Percentiles rank a stretch among this genome's conserved stretches.
phyloP scores from a whole-genome alignment of 2,329 filamentous ascomycete species.

The Setomelanomma holmii region DNA sequence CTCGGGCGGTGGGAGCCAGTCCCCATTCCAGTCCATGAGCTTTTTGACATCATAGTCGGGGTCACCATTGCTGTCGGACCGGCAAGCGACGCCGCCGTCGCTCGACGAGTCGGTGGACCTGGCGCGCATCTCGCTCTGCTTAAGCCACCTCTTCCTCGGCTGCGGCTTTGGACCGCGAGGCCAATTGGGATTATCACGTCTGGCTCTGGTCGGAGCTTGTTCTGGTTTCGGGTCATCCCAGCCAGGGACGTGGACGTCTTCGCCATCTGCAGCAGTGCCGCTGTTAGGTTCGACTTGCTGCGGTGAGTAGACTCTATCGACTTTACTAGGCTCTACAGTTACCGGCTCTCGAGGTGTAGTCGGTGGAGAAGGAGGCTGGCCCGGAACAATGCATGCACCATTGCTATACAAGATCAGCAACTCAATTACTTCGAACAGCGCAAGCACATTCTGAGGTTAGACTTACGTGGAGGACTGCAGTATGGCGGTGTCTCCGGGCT shows the following conservation, averaged over 20 bases:
- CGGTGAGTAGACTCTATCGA: background rate
- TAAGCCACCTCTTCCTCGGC: constrained; percentile 32
- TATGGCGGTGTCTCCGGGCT: background rate
- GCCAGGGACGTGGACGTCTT: background rate
- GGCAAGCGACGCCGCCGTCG: constrained; percentile 28
- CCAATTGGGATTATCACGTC: constrained; percentile 22
- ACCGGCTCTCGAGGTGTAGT: background rate
- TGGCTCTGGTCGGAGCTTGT: constrained; percentile 1
- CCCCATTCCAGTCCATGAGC: constrained; percentile 55
- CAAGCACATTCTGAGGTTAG: too few species aligned
- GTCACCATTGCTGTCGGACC: constrained; percentile 41
- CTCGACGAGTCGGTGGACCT: constrained; percentile 12
- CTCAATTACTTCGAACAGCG: too few species aligned
- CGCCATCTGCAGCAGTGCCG: too few species aligned
- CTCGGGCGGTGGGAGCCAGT: constrained; percentile 55
- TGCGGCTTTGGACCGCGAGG: constrained; percentile 5
- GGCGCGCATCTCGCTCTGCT: constrained; percentile 36
- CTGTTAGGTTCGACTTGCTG: background rate
- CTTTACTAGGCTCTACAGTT: too few species aligned
- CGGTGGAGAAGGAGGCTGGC: background rate
- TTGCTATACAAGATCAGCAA: background rate
- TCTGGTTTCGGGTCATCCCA: constrained; percentile 17
- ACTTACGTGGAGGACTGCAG: constrained; percentile 18
- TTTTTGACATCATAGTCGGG: constrained; percentile 45
- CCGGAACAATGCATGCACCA: background rate